phyloP scores from a whole-genome alignment of 2,329 filamentous ascomycete genomes.

The Cladosporium oxysporum region DNA sequence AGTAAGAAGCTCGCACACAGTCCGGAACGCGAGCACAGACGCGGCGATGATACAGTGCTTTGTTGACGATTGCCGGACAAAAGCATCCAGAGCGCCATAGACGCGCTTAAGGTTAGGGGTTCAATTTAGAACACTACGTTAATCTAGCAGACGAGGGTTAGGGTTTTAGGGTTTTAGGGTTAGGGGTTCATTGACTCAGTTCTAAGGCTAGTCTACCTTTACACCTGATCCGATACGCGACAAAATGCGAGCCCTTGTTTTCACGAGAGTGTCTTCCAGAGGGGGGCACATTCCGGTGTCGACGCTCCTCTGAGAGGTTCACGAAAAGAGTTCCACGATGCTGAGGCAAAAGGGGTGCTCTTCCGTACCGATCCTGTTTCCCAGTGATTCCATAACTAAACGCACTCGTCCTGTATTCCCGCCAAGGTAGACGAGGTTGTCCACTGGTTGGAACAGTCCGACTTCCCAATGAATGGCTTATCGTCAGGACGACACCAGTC shows the following conservation, averaged over 20 bases:
- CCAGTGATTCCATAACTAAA: background rate
- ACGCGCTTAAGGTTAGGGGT: too few species aligned
- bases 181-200: background rate
- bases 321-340: slow-evolving; percentile 7
- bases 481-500: too few species aligned
- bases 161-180: too few species aligned
- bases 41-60: too few species aligned
- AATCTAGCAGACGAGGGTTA: too few species aligned
- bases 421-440: slow-evolving; percentile 7
- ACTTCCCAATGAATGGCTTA: background rate
- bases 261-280: background rate
- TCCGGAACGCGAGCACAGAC: too few species aligned
- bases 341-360: slow-evolving; percentile 14
- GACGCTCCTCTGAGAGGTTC: slow-evolving; percentile 3
- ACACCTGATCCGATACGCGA: background rate
- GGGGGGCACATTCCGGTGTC: background rate
- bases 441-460: slow-evolving; percentile 6
- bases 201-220: background rate
- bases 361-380: slow-evolving; percentile 4
- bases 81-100: too few species aligned
- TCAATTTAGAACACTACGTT: too few species aligned
- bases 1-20: too few species aligned
- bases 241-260: background rate
- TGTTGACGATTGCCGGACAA: too few species aligned
- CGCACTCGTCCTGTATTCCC: slow-evolving; percentile 4